A percentile compares a stretch with the other conserved stretches of the same genome.
These are phyloP conservation scores for Abelmoschus esculentus DNA, from an alignment of 345 rosid genomes.

Conservation along the genomic window DNA sequence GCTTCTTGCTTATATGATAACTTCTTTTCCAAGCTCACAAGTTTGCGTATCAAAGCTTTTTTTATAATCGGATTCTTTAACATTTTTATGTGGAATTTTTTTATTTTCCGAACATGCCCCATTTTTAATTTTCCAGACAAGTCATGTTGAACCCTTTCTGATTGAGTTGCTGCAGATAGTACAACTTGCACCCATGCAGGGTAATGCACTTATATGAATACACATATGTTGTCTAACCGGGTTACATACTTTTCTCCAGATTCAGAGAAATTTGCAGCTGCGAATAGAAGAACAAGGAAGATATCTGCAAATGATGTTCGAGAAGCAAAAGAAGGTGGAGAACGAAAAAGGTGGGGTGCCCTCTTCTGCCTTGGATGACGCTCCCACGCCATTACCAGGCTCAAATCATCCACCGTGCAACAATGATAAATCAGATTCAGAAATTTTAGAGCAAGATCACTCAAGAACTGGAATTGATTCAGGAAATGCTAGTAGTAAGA, in stretches of 20 bases:
- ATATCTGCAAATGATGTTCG: conserved; percentile 56
- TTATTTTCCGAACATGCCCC: background rate
- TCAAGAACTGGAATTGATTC: background rate
- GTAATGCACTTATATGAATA: background rate
- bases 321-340: conserved; percentile 46
- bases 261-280: conserved; percentile 73
- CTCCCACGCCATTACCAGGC: conserved; percentile 17
- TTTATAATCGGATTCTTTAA: background rate
- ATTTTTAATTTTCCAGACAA: background rate
- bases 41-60: background rate
- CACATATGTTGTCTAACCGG: background rate
- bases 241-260: conserved; percentile 30
- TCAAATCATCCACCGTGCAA: conserved; percentile 10
- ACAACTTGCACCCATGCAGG: background rate
- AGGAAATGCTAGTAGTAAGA: background rate
- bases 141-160: background rate
- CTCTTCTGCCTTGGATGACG: conserved; percentile 25
- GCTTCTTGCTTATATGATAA: background rate
- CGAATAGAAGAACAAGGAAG: conserved; percentile 78
- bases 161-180: background rate
- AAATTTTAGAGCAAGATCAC: conserved; percentile 11
- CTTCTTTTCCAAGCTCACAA: background rate
- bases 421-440: conserved; percentile 20
- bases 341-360: conserved; percentile 21
- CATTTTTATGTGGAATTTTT: background rate